These are phyloP conservation scores for Ilex asprella DNA, from an alignment of 257 asterid species.

Conservation along the genomic window DNA sequence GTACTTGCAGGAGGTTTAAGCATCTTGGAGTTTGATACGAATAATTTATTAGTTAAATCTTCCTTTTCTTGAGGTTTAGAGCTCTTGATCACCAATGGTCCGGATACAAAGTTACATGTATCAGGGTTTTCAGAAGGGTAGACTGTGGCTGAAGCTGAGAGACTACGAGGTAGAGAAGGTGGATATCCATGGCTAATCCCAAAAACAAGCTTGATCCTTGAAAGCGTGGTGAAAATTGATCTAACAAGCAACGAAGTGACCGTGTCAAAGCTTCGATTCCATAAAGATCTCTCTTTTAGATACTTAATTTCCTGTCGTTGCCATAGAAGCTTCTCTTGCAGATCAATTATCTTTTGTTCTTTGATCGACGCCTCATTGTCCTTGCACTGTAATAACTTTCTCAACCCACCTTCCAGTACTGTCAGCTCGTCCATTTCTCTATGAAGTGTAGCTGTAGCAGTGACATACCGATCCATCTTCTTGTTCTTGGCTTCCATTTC, in stretches of 20 bases:
- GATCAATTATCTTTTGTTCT: conserved; percentile 47
- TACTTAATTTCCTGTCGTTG: conserved; percentile 71
- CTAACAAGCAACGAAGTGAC: conserved; percentile 49
- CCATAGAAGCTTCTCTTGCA: conserved; percentile 71
- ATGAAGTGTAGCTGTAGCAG: conserved; percentile 46
- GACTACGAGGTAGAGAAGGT: conserved; percentile 58
- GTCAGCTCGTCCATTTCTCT: conserved; percentile 70
- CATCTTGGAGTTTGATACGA: conserved; percentile 41
- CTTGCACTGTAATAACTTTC: conserved; percentile 26
- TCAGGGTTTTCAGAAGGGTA: conserved; percentile 59
- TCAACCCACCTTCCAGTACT: conserved; percentile 39
- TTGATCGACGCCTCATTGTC: conserved; percentile 26
- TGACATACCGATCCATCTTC: conserved; percentile 52
- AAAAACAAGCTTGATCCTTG: conserved; percentile 74
- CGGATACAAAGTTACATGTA: conserved; percentile 38
- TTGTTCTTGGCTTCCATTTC: conserved; percentile 52
- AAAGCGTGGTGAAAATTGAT: conserved; percentile 57
- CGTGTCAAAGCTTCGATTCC: conserved; percentile 77
- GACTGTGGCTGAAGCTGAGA: conserved; percentile 79
- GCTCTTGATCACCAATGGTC: conserved; percentile 39
- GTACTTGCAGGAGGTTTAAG: conserved; percentile 62
- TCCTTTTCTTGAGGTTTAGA: conserved; percentile 12
- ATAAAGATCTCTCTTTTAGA: conserved; percentile 64
- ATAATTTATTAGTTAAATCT: conserved; percentile 22
- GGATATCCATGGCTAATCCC: conserved; percentile 49